Base-by-base conservation (phyloP, 345 rosid genomes). In the Citropsis articulata region DNA sequence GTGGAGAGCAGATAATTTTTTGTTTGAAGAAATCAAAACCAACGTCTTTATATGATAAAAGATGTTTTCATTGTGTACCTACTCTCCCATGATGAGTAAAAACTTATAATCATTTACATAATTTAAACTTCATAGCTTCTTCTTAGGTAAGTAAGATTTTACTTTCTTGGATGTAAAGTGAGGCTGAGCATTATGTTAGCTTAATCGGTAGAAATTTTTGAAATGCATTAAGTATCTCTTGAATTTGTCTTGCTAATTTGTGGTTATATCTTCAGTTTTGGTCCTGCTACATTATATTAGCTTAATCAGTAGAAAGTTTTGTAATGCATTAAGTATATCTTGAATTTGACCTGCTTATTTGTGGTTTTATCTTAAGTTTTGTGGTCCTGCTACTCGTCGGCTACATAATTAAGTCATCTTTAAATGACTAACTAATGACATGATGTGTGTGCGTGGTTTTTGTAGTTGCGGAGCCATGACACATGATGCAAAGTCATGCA, bases 381-480 rank as follows among this genome's bases (percentile, higher is more conserved):
- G 38, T 1, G 36, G 38, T 6, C 53, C 30, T 24, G 27, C 28
- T 55, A 57, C 35, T 35, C 4, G 18, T 3, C 3, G 50, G 50
- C 12, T 45, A 3, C 50, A 45, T 45, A 45, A 12, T n/a, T 7
- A 57, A 6, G 12, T 7, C 0, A 12, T n/a, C 9, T 50, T 48
- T 65, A 65, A 28, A 31, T 13, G 19, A 33, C 25, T 22, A 65
- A 50, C 22, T 33, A 19, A 1, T 65, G 63, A 50, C 25, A 14
- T 35, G 4, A 18, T 36, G 22, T 8, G 35, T 33, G 5, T 73
- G 7, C 7, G 24, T 36, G 55, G 27, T 59, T 73, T 33, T n/a
- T 33, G 22, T 30, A 71, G 74, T 76, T 96, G 97, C 82, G 97
- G 99, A 63, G 98, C 97, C n/a, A 88, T 96, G 91, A 92, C 99